Conservation (phyloP, 495 filamentous ascomycete genomes). For the Chaetomidium leptoderma region DNA sequence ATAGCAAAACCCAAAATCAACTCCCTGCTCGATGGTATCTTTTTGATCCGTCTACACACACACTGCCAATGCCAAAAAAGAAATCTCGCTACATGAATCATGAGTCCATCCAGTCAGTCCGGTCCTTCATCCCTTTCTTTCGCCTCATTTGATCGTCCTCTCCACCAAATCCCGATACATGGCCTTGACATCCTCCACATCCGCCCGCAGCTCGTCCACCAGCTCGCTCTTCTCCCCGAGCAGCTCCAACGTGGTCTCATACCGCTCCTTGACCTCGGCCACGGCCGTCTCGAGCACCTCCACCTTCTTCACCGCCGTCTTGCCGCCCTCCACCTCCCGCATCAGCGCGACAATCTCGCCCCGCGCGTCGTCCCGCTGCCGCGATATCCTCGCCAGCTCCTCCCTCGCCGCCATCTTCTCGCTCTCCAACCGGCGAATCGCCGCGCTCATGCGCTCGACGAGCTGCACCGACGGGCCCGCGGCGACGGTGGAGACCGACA, state of each 20-base stretch:
- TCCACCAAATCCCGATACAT: slow-evolving; percentile 93
- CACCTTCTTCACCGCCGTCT: slow-evolving; percentile 54
- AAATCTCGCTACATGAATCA: neutral
- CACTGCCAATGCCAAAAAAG: neutral
- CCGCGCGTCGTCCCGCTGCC: slow-evolving; percentile 87
- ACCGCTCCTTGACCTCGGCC: slow-evolving; percentile 60
- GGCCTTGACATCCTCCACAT: slow-evolving; percentile 87
- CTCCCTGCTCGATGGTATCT: slow-evolving; percentile 13
- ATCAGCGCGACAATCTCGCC: slow-evolving; percentile 84
- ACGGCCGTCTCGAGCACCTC: slow-evolving; percentile 63
- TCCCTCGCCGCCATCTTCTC: slow-evolving; percentile 84
- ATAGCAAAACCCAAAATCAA: neutral
- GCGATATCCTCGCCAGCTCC: slow-evolving; percentile 70
- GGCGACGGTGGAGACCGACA: slow-evolving; percentile 80
- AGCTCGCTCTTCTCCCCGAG: slow-evolving; percentile 93
- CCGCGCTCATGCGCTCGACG: slow-evolving; percentile 92
- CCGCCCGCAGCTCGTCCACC: slow-evolving; percentile 82
- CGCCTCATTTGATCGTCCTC: slow-evolving; percentile 58
- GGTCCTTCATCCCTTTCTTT: neutral
- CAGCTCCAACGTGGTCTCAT: slow-evolving; percentile 90
- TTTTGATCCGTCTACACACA: neutral
- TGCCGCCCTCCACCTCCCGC: slow-evolving; percentile 72
- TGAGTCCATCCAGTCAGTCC: too few relatives aligned
- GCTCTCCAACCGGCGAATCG: slow-evolving; percentile 83
- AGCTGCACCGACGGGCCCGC: slow-evolving; percentile 93